Evolutionary conservation across 1,139 yeast species (phyloP).

Genomic region (Nakaseomyces nivariensis): DNA sequence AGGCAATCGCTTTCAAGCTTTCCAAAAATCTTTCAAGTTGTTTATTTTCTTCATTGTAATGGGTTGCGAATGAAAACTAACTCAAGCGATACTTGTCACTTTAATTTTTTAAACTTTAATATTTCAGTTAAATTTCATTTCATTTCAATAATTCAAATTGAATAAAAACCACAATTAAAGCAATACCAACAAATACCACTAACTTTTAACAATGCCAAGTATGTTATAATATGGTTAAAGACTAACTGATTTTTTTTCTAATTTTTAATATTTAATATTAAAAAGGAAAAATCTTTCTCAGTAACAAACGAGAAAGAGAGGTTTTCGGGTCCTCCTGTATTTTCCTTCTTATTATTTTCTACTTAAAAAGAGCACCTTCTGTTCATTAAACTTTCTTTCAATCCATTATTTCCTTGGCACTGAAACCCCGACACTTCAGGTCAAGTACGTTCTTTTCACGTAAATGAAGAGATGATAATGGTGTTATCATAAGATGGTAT

Average conservation of each 20-base stretch:
- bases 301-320: slow-evolving; percentile 10
- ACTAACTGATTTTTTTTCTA: slow-evolving; percentile 11
- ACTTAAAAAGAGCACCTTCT: neutral
- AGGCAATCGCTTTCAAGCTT: too few relatives aligned
- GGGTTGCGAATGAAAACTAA: too few relatives aligned
- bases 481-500: neutral
- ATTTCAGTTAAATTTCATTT: too few relatives aligned
- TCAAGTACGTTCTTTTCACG: slow-evolving; percentile 12
- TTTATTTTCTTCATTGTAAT: too few relatives aligned
- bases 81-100: too few relatives aligned
- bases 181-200: too few relatives aligned
- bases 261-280: neutral
- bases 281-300: too few relatives aligned
- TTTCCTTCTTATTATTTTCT: slow-evolving; percentile 10
- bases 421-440: slow-evolving; percentile 88
- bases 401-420: slow-evolving; percentile 34
- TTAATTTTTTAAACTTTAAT: too few relatives aligned
- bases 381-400: neutral
- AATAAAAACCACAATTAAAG: too few relatives aligned
- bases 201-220: neutral
- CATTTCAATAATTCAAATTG: too few relatives aligned
- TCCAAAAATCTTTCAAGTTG: too few relatives aligned
- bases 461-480: neutral
- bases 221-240: neutral
- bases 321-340: slow-evolving; percentile 10